phyloP scores from a whole-genome alignment of 768 basidiomycete genomes.

The Pulveroboletus sp. region DNA sequence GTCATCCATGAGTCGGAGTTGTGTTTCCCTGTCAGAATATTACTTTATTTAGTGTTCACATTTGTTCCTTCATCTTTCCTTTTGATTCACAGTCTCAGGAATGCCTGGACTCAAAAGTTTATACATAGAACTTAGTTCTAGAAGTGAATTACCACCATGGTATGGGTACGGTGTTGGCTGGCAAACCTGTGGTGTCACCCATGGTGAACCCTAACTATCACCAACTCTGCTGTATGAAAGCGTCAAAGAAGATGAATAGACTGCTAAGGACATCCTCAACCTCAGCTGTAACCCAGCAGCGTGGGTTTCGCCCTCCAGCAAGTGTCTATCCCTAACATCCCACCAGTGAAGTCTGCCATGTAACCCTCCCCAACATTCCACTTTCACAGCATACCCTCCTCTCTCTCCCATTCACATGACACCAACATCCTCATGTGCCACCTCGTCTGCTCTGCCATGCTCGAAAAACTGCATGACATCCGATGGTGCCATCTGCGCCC shows the following conservation, averaged over 20 bases:
- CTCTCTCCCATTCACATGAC: slow-evolving; percentile 72
- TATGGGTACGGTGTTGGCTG: no score
- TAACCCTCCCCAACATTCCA: slow-evolving; percentile 68
- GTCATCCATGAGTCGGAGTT: no score
- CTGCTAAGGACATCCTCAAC: slow-evolving; percentile 57
- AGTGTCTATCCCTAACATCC: not conserved
- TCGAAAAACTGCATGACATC: slow-evolving; percentile 39
- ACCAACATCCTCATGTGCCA: slow-evolving; percentile 71
- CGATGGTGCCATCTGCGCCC: slow-evolving; percentile 42
- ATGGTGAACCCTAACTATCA: no score
- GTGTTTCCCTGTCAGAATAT: no score
- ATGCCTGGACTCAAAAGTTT: no score
- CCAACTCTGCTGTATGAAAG: slow-evolving; percentile 71
- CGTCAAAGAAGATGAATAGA: slow-evolving; percentile 41
- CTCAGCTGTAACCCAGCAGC: slow-evolving; percentile 69
- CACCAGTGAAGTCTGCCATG: slow-evolving; percentile 80
- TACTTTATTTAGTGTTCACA: no score
- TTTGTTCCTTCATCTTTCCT: no score
- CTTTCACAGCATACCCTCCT: slow-evolving; percentile 53
- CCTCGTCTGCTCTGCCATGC: slow-evolving; percentile 60
- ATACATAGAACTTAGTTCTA: no score
- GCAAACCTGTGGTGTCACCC: no score
- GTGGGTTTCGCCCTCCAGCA: slow-evolving; percentile 45
- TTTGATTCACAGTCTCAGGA: no score
- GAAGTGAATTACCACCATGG: no score